Percentiles rank a stretch among this genome's conserved stretches.
phyloP scores from a whole-genome alignment of 176 grass and related monocot species.

The Eremochloa ophiuroides region DNA sequence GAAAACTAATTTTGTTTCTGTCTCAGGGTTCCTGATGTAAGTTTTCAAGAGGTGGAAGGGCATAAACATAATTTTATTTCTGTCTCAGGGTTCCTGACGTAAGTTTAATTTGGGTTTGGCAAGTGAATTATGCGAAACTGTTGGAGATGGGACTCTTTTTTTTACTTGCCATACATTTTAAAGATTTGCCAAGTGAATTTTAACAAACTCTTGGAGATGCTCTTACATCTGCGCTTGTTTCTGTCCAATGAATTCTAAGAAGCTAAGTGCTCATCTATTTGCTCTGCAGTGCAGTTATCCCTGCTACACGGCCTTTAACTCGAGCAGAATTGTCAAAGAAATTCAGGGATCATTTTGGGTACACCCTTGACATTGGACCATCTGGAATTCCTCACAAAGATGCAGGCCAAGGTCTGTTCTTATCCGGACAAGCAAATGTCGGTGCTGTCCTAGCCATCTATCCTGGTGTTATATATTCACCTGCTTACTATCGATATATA shows the following conservation, averaged over 20 bases:
- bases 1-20: too few relatives aligned
- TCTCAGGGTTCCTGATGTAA: too few relatives aligned
- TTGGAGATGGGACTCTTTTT: too few relatives aligned
- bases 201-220: too few relatives aligned
- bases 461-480: constrained; percentile 87
- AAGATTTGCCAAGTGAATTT: too few relatives aligned
- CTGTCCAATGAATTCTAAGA: neutral
- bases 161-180: too few relatives aligned
- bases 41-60: too few relatives aligned
- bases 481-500: constrained; percentile 90
- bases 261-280: constrained; percentile 29
- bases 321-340: constrained; percentile 57
- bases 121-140: too few relatives aligned
- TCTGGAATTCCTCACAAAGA: constrained; percentile 90
- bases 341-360: constrained; percentile 55
- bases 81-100: too few relatives aligned
- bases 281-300: constrained; percentile 68
- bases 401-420: constrained; percentile 79
- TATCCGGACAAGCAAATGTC: constrained; percentile 59
- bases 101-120: too few relatives aligned
- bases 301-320: constrained; percentile 57
- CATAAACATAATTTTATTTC: too few relatives aligned
- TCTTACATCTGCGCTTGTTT: neutral
- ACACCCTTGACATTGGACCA: constrained; percentile 65
- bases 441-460: constrained; percentile 84